These are phyloP conservation scores for Sordaria brevicollis DNA, from an alignment of 495 filamentous ascomycete species.

Conservation along the genomic window DNA sequence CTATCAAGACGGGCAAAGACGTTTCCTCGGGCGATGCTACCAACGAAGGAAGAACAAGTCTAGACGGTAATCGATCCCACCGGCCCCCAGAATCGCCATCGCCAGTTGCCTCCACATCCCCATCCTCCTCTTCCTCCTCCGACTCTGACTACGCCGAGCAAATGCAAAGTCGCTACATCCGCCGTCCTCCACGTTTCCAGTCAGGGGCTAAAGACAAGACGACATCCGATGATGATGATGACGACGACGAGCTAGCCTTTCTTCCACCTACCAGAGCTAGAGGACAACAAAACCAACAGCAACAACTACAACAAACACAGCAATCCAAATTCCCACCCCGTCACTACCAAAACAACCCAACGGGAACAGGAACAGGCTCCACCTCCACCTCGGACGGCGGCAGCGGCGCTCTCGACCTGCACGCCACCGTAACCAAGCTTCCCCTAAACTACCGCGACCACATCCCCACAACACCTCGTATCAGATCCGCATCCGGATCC, in stretches of 20 bases:
- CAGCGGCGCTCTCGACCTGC: slow-evolving; percentile 40
- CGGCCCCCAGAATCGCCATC: slow-evolving; percentile 16
- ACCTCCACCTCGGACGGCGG: slow-evolving; percentile 3
- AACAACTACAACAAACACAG: not conserved
- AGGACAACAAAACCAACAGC: not conserved
- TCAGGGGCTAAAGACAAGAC: slow-evolving; percentile 4
- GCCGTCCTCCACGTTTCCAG: slow-evolving; percentile 46
- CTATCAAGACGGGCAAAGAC: slow-evolving; percentile 10
- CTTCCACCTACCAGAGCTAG: slow-evolving; percentile 45
- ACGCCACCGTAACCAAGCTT: slow-evolving; percentile 43
- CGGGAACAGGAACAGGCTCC: too few relatives aligned
- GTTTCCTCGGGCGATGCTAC: slow-evolving; percentile 5
- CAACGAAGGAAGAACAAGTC: not conserved
- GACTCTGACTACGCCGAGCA: slow-evolving; percentile 17
- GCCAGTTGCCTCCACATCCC: slow-evolving; percentile 22
- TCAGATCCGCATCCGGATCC: not conserved
- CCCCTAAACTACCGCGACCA: slow-evolving; percentile 36
- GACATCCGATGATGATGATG: slow-evolving; percentile 34
- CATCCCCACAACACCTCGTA: slow-evolving; percentile 21
- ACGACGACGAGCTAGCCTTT: slow-evolving; percentile 58
- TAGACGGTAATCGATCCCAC: not conserved
- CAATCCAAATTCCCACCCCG: not conserved
- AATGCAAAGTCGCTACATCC: slow-evolving; percentile 44
- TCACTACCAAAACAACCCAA: not conserved
- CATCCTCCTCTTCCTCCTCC: slow-evolving; percentile 29